These are phyloP conservation scores for Candida piceae DNA, from an alignment of 805 yeast genomes.

Conservation along the genomic window DNA sequence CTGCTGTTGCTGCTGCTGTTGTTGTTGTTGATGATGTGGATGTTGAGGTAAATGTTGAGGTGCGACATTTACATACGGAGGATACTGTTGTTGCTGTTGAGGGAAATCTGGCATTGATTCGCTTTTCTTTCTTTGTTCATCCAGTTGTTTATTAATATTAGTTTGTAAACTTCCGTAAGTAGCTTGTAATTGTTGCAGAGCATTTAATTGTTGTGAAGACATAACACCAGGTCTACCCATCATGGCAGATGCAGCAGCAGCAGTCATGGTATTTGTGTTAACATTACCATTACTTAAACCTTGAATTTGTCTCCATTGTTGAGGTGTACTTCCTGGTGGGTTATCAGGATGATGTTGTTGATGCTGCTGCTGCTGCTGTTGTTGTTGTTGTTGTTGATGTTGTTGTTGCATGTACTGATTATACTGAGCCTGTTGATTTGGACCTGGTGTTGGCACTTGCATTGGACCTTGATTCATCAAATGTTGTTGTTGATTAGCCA, in stretches of 20 bases:
- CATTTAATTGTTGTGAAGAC: conserved; percentile 21
- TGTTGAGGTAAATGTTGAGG: conserved; percentile 1
- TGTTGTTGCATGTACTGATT: background rate
- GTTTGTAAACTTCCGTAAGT: conserved; percentile 27
- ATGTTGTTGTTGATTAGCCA: too few species aligned
- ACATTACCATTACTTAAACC: conserved; percentile 10
- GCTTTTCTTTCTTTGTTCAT: conserved; percentile 18
- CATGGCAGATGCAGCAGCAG: conserved; percentile 24
- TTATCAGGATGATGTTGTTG: conserved; percentile 1
- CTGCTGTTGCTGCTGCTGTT: background rate
- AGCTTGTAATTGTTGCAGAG: conserved; percentile 26
- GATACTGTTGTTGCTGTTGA: background rate
- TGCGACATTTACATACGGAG: too few species aligned
- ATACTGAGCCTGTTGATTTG: background rate
- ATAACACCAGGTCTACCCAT: conserved; percentile 23
- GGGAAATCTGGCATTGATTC: background rate
- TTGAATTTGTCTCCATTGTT: conserved; percentile 20
- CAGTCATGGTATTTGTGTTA: conserved; percentile 17
- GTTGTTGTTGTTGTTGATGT: conserved; percentile 2
- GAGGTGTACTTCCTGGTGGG: too few species aligned
- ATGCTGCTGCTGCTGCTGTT: conserved; percentile 1
- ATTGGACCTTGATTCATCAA: too few species aligned
- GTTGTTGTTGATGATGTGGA: conserved; percentile 13
- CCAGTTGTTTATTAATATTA: conserved; percentile 18
- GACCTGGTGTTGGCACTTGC: too few species aligned